phyloP scores from a whole-genome alignment of 2,329 filamentous ascomycete genomes.

The Apiospora pterosperma region DNA sequence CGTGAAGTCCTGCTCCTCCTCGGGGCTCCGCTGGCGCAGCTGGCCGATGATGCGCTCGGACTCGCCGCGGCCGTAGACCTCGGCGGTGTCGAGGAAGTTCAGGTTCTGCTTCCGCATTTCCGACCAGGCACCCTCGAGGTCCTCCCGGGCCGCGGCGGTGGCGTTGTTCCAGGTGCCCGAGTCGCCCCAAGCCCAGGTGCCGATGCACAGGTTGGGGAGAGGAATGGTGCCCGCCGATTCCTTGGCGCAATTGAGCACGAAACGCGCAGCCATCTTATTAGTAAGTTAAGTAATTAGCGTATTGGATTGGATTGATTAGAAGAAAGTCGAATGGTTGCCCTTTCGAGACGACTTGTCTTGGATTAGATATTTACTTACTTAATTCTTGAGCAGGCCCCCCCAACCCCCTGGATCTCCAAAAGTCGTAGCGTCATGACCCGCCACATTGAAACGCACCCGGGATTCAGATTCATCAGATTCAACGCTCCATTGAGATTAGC shows the following conservation, averaged over 20 bases:
- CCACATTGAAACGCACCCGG: neutral
- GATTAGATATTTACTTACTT: too few species aligned
- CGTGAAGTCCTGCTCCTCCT: conserved; percentile 15
- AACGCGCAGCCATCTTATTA: conserved; percentile 8
- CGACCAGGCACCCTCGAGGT: conserved; percentile 25
- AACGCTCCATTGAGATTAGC: neutral
- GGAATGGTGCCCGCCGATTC: conserved; percentile 14
- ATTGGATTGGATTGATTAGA: neutral
- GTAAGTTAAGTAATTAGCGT: neutral
- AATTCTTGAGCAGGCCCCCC: too few species aligned
- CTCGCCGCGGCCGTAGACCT: conserved; percentile 38
- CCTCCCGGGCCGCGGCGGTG: conserved; percentile 31
- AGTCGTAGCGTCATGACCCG: neutral
- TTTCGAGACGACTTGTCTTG: too few species aligned
- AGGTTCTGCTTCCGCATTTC: conserved; percentile 21
- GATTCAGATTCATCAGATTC: neutral
- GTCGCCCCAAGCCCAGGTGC: conserved; percentile 16
- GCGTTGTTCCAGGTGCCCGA: conserved; percentile 9
- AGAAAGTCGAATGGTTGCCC: too few species aligned
- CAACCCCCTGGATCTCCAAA: too few species aligned
- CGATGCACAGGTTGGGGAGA: conserved; percentile 14
- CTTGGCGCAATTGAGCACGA: conserved; percentile 14
- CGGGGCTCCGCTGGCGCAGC: conserved; percentile 32
- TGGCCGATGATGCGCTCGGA: conserved; percentile 38
- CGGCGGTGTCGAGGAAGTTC: conserved; percentile 41